These are phyloP conservation scores for Alectoria sarmentosa DNA, from an alignment of 495 filamentous ascomycete genomes.

Conservation along the genomic window DNA sequence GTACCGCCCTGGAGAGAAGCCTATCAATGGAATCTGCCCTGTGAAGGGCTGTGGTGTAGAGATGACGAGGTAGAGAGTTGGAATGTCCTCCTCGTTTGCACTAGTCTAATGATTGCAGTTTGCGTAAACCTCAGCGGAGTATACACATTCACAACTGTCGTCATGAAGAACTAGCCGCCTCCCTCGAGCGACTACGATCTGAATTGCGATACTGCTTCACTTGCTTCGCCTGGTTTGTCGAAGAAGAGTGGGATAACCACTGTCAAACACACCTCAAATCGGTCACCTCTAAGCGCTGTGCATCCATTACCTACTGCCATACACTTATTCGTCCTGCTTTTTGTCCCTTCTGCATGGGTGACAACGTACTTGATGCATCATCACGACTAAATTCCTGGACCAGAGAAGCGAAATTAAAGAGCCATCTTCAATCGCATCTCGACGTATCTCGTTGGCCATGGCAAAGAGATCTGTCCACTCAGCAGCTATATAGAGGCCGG, in stretches of 20 bases:
- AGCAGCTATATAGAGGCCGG: conserved; percentile 3
- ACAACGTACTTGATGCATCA: not conserved
- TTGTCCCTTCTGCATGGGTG: conserved; percentile 16
- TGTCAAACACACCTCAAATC: conserved; percentile 8
- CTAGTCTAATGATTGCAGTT: not conserved
- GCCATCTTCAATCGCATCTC: conserved; percentile 2
- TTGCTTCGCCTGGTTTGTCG: conserved; percentile 12
- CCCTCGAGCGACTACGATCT: conserved; percentile 2
- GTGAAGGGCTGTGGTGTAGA: conserved; percentile 1
- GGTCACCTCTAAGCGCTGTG: conserved; percentile 10
- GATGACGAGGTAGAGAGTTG: no score
- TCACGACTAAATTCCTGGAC: conserved; percentile 9
- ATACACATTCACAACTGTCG: not conserved
- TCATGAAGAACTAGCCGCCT: not conserved
- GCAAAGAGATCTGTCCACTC: conserved; percentile 3
- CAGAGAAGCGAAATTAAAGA: conserved; percentile 13
- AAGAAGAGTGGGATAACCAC: conserved; percentile 12
- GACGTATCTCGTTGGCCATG: conserved; percentile 1
- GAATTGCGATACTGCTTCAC: conserved; percentile 13
- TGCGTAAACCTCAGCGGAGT: not conserved
- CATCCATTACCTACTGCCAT: conserved; percentile 10
- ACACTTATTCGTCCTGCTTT: conserved; percentile 3
- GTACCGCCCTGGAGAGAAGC: conserved; percentile 13
- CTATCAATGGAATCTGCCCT: not conserved
- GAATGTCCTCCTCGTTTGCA: conserved; percentile 13